A percentile compares a stretch with the other conserved stretches of the same genome.
These are phyloP conservation scores for Apiotrichum veenhuisii DNA, from an alignment of 1,284 basidiomycete genomes.

Conservation along the genomic window DNA sequence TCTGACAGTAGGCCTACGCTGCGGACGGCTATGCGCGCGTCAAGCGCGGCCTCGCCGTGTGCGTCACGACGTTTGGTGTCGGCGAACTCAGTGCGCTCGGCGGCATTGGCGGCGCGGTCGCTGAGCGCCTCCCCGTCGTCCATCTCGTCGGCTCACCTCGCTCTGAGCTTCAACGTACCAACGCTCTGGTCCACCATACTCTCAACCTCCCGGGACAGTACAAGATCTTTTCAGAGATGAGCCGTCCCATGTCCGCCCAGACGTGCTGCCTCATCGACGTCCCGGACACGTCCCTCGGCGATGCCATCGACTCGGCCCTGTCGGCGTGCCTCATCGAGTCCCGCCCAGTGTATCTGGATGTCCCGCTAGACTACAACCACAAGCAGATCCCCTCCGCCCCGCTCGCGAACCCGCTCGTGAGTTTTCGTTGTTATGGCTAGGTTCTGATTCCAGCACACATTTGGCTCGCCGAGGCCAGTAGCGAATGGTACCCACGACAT, in stretches of 20 bases:
- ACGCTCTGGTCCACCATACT: conserved; percentile 57
- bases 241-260: conserved; percentile 71
- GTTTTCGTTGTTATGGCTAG: not conserved
- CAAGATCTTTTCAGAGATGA: conserved; percentile 59
- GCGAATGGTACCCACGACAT: conserved; percentile 31
- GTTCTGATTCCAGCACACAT: conserved; percentile 5
- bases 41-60: conserved; percentile 68
- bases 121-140: conserved; percentile 86
- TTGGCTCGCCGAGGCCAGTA: conserved; percentile 5
- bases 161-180: conserved; percentile 70
- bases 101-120: conserved; percentile 55
- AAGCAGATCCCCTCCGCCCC: conserved; percentile 54
- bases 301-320: conserved; percentile 76
- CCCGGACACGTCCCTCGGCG: conserved; percentile 55
- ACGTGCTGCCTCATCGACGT: conserved; percentile 58
- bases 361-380: conserved; percentile 80
- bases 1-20: conserved; percentile 62
- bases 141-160: conserved; percentile 85
- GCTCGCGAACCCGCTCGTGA: conserved; percentile 8
- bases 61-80: conserved; percentile 77
- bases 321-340: conserved; percentile 62
- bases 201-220: conserved; percentile 15
- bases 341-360: conserved; percentile 79
- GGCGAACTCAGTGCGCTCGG: conserved; percentile 64
- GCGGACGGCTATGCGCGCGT: conserved; percentile 90